Percentiles rank a stretch among this genome's conserved stretches.
Evolutionary conservation across 345 rosid genomes (phyloP).

Genomic region (Zanthoxylum bungeanum): DNA sequence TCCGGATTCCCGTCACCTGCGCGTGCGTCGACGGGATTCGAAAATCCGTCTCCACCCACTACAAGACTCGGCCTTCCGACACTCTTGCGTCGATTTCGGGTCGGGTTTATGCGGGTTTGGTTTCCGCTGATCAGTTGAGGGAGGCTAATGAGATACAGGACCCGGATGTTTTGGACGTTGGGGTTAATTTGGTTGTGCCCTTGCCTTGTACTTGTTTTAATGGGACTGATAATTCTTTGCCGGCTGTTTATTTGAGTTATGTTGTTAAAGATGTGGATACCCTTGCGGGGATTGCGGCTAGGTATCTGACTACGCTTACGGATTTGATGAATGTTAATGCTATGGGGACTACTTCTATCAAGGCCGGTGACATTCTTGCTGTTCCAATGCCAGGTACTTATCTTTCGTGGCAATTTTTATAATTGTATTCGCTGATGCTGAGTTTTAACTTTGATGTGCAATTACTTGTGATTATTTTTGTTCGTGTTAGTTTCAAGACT

Average conservation of each 20-base stretch:
- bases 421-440: not conserved
- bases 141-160: slow-evolving; percentile 76
- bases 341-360: slow-evolving; percentile 74
- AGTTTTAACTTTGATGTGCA: not conserved
- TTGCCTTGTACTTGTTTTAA: slow-evolving; percentile 94
- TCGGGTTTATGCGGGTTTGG: slow-evolving; percentile 72
- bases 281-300: slow-evolving; percentile 61
- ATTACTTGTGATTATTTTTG: not conserved
- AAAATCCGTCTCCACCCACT: slow-evolving; percentile 68
- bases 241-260: slow-evolving; percentile 79
- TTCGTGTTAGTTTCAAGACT: not conserved
- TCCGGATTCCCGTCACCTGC: slow-evolving; percentile 75
- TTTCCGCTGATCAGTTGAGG: slow-evolving; percentile 82
- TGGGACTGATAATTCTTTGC: slow-evolving; percentile 74
- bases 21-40: slow-evolving; percentile 91
- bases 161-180: slow-evolving; percentile 69
- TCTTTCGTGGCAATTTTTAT: not conserved
- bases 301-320: slow-evolving; percentile 66
- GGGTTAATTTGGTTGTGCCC: slow-evolving; percentile 69
- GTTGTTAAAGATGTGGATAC: slow-evolving; percentile 74
- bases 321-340: slow-evolving; percentile 96
- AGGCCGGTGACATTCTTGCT: slow-evolving; percentile 75
- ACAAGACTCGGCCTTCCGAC: slow-evolving; percentile 86
- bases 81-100: slow-evolving; percentile 57
- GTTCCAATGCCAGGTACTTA: slow-evolving; percentile 74